Percentiles rank a stretch among this genome's conserved stretches.
Evolutionary conservation across 2,329 filamentous ascomycete species (phyloP).

Genomic region (Pleoardoris graminearum): DNA sequence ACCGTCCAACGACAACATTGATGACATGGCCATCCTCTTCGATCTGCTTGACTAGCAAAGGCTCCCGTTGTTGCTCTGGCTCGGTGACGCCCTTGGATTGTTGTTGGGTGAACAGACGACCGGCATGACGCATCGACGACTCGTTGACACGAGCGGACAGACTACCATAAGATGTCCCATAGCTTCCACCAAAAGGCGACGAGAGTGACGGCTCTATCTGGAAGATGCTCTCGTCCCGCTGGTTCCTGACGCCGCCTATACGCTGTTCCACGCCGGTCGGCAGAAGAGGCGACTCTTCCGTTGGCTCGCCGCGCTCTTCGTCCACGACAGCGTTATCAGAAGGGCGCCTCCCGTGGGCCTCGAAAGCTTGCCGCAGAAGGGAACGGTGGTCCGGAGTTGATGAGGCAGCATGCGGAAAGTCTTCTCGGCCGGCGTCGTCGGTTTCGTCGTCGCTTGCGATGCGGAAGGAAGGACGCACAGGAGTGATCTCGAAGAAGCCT

Average conservation of each 20-base stretch:
- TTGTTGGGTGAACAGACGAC: constrained; percentile 54
- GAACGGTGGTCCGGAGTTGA: constrained; percentile 47
- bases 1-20: constrained; percentile 84
- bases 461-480: constrained; percentile 74
- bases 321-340: constrained; percentile 46
- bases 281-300: constrained; percentile 37
- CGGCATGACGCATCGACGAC: constrained; percentile 60
- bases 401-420: constrained; percentile 37
- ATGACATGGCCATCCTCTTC: constrained; percentile 83
- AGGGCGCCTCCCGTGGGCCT: constrained; percentile 39
- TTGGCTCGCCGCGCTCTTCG: constrained; percentile 36
- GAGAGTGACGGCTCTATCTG: constrained; percentile 60
- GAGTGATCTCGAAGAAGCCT: constrained; percentile 83
- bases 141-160: constrained; percentile 61
- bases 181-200: constrained; percentile 72
- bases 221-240: constrained; percentile 51
- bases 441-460: constrained; percentile 45
- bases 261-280: constrained; percentile 35
- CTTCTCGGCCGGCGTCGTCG: constrained; percentile 40
- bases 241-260: constrained; percentile 30
- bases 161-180: constrained; percentile 65
- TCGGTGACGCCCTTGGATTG: constrained; percentile 48
- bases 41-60: constrained; percentile 84
- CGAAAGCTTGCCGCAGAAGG: constrained; percentile 47
- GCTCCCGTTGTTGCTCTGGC: constrained; percentile 59